Evolutionary conservation across 2,329 filamentous ascomycete genomes (phyloP), one percentile per base, ranked within the genome.

Genomic region (Sporothrix schenckii): DNA sequence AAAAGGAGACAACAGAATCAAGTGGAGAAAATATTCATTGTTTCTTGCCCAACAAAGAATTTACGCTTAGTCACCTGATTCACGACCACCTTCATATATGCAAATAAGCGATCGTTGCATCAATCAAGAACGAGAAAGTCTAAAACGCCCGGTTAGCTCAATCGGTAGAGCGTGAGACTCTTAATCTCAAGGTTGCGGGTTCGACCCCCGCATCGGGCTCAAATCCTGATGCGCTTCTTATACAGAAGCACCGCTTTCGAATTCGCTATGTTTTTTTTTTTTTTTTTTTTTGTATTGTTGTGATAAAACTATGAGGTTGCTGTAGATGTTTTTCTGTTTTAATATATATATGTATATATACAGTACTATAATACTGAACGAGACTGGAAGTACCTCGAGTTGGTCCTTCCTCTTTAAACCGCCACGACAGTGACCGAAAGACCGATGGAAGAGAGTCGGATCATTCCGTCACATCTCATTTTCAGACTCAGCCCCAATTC

Each of bases 101-200:
- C 2, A 61, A 63, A 56, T 44, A 70, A 56, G 52, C 41, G 6
- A 14, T 16, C 1, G 41, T 13, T 11, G 41, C 16, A 24, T 19
- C 24, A 39, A 69, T 30, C 60, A 49, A 50, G 44, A 66, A 66
- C 61, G 19, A 66, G 44, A 50, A 71, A 63, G 66, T 69, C 70
- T 56, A 21, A 68, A 71, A 70, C 72, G 83, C 83, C 83, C 81
- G 83, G 84, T 83, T 88, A 88, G 86, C 86, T 88, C 86, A 88
- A 88, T 88, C 85, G 85, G 86, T 89, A 89, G 88, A 90, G 87
- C 87, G 87, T 89, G 85, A 88, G 87, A 89, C 88, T 89, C 88
- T 87, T 86, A 86, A 85, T 76, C 75, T 74, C 74, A 76, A 76
- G 75, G 75, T 76, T 76, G 75, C 74, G 75, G 75, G 75, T 76